Conservation (phyloP, 192 early-diverging fungal genomes). For the Backusella mclennaniae region DNA sequence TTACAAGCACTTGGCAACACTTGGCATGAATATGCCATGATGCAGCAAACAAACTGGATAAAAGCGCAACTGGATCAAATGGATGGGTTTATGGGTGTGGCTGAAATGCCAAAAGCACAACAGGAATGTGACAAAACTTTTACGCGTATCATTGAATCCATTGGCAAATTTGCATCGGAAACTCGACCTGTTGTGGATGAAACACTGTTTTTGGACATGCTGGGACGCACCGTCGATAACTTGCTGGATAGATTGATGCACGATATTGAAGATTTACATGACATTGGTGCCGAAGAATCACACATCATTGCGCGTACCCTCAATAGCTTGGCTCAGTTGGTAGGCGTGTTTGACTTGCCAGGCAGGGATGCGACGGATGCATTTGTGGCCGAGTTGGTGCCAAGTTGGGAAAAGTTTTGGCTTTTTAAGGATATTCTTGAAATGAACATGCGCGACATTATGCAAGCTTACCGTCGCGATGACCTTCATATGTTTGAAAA, state of each 20-base stretch:
- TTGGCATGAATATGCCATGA: conserved; percentile 26
- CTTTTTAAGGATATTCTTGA: conserved; percentile 52
- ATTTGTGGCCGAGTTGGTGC: conserved; percentile 6
- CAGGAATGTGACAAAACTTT: conserved; percentile 15
- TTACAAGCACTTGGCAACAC: conserved; percentile 18
- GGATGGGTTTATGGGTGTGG: conserved; percentile 22
- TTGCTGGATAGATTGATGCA: conserved; percentile 18
- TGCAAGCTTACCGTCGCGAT: conserved; percentile 46
- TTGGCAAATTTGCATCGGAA: not conserved
- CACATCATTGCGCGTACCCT: conserved; percentile 25
- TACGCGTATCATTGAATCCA: not conserved
- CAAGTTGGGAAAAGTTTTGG: conserved; percentile 51
- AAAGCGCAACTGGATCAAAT: not conserved
- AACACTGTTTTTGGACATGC: conserved; percentile 19
- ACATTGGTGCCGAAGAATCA: conserved; percentile 35
- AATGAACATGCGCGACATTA: conserved; percentile 53
- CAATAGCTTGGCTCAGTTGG: conserved; percentile 29
- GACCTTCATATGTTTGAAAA: conserved; percentile 45
- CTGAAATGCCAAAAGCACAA: not conserved
- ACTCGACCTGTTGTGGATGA: conserved; percentile 18
- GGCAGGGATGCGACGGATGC: conserved; percentile 16
- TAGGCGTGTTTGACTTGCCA: conserved; percentile 23
- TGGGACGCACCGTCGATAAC: conserved; percentile 17
- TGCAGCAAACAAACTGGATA: conserved; percentile 13
- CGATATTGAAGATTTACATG: conserved; percentile 26